Evolutionary conservation across 1,284 basidiomycete species (phyloP).

Genomic region (Papiliotrema nemorosa): DNA sequence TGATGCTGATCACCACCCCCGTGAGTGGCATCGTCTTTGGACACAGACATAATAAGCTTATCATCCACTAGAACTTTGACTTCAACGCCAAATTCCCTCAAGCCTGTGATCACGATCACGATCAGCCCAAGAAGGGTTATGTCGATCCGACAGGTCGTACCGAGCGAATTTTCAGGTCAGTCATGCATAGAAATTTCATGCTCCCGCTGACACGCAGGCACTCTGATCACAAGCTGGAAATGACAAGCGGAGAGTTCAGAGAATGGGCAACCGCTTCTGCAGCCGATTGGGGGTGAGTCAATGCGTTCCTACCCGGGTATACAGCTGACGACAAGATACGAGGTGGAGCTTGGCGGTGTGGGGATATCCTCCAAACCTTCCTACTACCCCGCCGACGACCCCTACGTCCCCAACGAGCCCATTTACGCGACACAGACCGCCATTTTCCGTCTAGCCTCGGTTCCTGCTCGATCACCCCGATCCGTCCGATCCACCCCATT

Average conservation of each 20-base stretch:
- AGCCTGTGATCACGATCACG: conserved; percentile 51
- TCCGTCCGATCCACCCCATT: conserved; percentile 45
- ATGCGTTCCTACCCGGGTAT: neutral
- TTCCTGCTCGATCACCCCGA: conserved; percentile 46
- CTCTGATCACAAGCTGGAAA: conserved; percentile 88
- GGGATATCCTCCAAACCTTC: conserved; percentile 46
- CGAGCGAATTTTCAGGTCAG: conserved; percentile 54
- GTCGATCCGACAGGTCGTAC: conserved; percentile 73
- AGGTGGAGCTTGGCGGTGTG: conserved; percentile 45
- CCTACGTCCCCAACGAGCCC: conserved; percentile 22
- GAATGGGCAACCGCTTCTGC: conserved; percentile 63
- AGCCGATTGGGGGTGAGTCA: conserved; percentile 63
- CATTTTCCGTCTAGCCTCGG: conserved; percentile 55
- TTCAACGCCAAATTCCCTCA: conserved; percentile 83
- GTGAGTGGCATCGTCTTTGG: conserved; percentile 21
- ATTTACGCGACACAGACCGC: conserved; percentile 70
- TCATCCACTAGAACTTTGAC: conserved; percentile 43
- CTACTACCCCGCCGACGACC: conserved; percentile 37
- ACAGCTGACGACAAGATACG: conserved; percentile 27
- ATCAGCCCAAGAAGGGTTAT: conserved; percentile 54
- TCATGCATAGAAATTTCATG: conserved; percentile 30
- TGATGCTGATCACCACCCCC: conserved; percentile 83
- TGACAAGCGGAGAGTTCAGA: conserved; percentile 75
- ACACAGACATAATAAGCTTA: neutral
- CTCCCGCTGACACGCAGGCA: conserved; percentile 43